Percentiles rank a stretch among this genome's conserved stretches.
These are phyloP conservation scores for Cyclospora cayetanensis DNA, from an alignment of 169 alveolate genomes.

Conservation along the genomic window DNA sequence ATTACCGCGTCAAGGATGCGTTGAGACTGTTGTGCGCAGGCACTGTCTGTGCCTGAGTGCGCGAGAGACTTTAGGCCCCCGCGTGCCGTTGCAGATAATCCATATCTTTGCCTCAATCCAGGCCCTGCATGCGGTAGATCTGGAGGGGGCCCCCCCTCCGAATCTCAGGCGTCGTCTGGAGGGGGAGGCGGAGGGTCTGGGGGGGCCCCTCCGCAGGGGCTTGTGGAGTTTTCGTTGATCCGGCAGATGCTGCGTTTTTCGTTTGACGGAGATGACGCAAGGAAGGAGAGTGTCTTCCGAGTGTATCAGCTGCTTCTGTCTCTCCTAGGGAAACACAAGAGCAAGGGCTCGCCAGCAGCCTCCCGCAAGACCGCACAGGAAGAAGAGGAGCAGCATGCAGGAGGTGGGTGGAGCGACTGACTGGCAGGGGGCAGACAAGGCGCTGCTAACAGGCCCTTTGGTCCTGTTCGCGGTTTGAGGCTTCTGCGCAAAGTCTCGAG, in stretches of 20 bases:
- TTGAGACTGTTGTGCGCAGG: too few species aligned
- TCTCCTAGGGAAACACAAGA: neutral
- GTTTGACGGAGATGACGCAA: neutral
- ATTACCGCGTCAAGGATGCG: neutral
- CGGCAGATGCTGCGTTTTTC: conserved; percentile 14
- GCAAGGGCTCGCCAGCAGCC: neutral
- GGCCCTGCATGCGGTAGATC: neutral
- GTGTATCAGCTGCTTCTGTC: neutral
- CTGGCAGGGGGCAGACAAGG: neutral
- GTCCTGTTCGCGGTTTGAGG: too few species aligned
- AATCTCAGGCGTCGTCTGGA: neutral
- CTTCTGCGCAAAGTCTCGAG: too few species aligned
- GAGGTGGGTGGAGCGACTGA: neutral
- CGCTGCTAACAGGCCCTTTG: too few species aligned
- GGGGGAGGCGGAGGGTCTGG: neutral
- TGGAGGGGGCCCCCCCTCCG: neutral
- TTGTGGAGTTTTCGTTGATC: conserved; percentile 8
- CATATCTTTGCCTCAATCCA: neutral
- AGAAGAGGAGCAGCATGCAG: too few species aligned
- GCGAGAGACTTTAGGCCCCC: neutral
- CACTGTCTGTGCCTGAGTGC: neutral
- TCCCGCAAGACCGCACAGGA: neutral
- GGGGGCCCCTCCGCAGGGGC: conserved; percentile 1
- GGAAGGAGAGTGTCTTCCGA: neutral
- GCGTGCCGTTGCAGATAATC: neutral